phyloP scores from a whole-genome alignment of 805 yeast genomes.

The Saccharomycopsis fodiens region DNA sequence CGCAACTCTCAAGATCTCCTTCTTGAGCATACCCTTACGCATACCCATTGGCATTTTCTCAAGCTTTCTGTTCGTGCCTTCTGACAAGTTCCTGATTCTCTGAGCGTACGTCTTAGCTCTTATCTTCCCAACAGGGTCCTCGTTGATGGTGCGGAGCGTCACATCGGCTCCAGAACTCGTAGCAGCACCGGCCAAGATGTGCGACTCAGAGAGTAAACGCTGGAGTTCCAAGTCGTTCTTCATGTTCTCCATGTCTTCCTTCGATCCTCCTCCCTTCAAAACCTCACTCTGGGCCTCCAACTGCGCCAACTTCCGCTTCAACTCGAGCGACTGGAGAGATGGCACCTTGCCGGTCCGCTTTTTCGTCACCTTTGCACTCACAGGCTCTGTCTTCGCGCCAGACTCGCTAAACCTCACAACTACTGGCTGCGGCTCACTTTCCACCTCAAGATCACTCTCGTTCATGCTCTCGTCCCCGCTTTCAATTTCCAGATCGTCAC shows the following conservation, averaged over 20 bases:
- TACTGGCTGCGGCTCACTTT: conserved; percentile 29
- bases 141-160: conserved; percentile 54
- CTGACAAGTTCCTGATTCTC: conserved; percentile 39
- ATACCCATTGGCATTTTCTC: conserved; percentile 86
- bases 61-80: conserved; percentile 28
- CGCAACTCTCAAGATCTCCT: conserved; percentile 42
- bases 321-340: conserved; percentile 30
- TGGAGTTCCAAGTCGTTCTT: conserved; percentile 69
- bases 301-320: conserved; percentile 30
- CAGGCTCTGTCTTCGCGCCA: background rate
- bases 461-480: conserved; percentile 22
- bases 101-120: conserved; percentile 56
- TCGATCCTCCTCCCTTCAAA: conserved; percentile 25
- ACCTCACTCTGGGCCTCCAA: conserved; percentile 25
- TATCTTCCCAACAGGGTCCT: conserved; percentile 60
- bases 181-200: conserved; percentile 35
- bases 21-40: conserved; percentile 73
- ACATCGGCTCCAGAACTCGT: conserved; percentile 56
- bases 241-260: conserved; percentile 44
- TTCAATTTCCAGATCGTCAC: conserved; percentile 16
- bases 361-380: conserved; percentile 37
- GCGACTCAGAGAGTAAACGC: conserved; percentile 63
- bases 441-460: conserved; percentile 1
- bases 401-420: conserved; percentile 26
- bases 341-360: conserved; percentile 51